Conservation (phyloP, 257 asterid genomes). For the Dorcoceras hygrometricum region DNA sequence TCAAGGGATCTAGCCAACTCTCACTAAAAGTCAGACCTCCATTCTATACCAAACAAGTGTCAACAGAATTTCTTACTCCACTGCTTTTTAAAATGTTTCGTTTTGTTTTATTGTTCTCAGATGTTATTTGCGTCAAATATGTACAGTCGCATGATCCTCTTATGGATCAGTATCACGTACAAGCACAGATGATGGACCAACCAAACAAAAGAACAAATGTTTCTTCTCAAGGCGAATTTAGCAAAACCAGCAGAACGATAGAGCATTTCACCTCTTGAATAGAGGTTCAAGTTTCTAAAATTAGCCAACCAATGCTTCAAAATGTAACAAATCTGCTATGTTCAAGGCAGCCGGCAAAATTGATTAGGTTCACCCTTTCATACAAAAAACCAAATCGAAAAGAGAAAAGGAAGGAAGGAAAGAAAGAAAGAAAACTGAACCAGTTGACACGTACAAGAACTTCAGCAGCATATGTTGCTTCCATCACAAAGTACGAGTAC, state of each 20-base stretch:
- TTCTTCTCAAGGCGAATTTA: background rate
- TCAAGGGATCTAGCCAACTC: no score
- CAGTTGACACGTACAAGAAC: background rate
- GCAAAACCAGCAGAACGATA: background rate
- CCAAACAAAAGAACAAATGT: background rate
- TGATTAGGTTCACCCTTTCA: background rate
- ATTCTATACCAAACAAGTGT: no score
- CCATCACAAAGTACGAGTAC: background rate
- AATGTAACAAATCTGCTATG: background rate
- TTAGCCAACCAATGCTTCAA: background rate
- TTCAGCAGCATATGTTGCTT: background rate
- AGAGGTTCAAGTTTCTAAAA: background rate
- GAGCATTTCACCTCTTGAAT: background rate
- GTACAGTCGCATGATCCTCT: background rate
- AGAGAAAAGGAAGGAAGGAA: no score
- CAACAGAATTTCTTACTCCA: no score
- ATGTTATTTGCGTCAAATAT: background rate
- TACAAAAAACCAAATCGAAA: no score
- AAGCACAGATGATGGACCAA: background rate
- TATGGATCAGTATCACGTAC: background rate
- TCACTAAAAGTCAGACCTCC: no score
- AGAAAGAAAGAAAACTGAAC: background rate
- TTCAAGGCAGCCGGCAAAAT: background rate
- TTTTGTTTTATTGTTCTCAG: background rate
- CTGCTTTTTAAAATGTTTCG: background rate